Base-by-base conservation (phyloP, 345 rosid genomes). In the Eucalyptus erythrocorys region DNA sequence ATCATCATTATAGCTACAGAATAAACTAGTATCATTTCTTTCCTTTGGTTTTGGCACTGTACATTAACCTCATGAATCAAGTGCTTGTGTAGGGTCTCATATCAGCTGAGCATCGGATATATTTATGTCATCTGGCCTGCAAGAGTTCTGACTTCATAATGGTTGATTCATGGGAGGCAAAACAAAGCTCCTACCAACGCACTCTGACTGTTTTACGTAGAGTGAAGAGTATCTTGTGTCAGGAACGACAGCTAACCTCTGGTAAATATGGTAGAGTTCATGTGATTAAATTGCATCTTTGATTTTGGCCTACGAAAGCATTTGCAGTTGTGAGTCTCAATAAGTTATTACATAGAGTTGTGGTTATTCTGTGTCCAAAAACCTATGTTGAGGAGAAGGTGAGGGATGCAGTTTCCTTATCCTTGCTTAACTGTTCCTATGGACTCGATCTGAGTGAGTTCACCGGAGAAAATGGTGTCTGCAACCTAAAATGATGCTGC, bases 101-200 rank as follows among this genome's bases (percentile, higher is more conserved):
- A 85, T 91, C 97, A 59, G 97, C 97, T 86, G 94, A 93, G 48
- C 97, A 98, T 92, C 97, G 96, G 34, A 49, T 93, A 64, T 84
- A 48, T 87, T 92, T 98, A 96, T 98, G 99, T 91, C 90, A 92
- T 61, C 92, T 95, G 79, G 95, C 99, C 50, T 95, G 98, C 87
- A 91, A 92, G 90, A 94, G 94, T 93, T 97, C 99, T 50, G 94
- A 95, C 71, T 95, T 96, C 88, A 85, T 98, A 87, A 98, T 96
- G 99, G 98, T 97, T 86, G 98, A 96, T 94, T 94, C 97, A 6
- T 97, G 99, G 99, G 98, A 96, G 98, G 98, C 95, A 89, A 94
- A 92, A 64, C 99, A 98, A 93, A 91, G 89, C 90, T 85, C 92
- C 91, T 96, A 53, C 92, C 99, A 96, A 89, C 95, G 95, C 81